Base-by-base conservation (phyloP, 331 rosid genomes). In the Acacia concinna region DNA sequence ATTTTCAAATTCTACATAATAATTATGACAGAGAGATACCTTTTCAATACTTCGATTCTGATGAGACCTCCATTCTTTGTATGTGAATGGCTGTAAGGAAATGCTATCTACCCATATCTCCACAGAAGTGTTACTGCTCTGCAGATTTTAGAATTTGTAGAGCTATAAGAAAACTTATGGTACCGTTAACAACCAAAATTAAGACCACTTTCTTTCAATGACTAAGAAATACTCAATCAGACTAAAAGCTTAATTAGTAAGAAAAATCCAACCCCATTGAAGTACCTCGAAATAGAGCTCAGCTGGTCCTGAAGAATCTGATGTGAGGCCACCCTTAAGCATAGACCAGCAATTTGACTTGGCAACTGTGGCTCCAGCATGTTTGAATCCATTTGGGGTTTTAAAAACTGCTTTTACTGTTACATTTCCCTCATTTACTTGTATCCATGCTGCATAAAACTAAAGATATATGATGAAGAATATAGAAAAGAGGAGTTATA, bases 71-170 rank as follows among this genome's bases (percentile, higher is more conserved):
- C 74, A 69, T 43, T 14, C 56, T 69, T 69, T 27, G 4, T 43
- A 31, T 43, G 74, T 43, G 56, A 69, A 69, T 25, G 74, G 74
- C 56, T 69, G 74, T 43, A 69, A 25, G 74, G 74, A 69, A 69
- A 69, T 43, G 74, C 56, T 69, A 27, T 69, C 74, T 25, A 27
- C 74, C 74, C 74, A 69, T 23, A 69, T 69, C 56, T 69, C 74
- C 74, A 69, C 74, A 69, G 56, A 43, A 0, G 57, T 43, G 23
- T 41, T 69, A 15, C 3, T 41, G 38, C 57, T 69, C 57, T 69
- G 57, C 21, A 43, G 37, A 69, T 30, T 41, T 68, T 68, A 5
- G 21, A 32, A 68, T 68, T 68, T 38, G 21, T 21, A 23, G 2
- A 40, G 41, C 41, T 30, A 0, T 38, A 40, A 25, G 37, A 69